These are phyloP conservation scores for Eutypa lata DNA, from an alignment of 2,329 filamentous ascomycete genomes.

Conservation along the genomic window DNA sequence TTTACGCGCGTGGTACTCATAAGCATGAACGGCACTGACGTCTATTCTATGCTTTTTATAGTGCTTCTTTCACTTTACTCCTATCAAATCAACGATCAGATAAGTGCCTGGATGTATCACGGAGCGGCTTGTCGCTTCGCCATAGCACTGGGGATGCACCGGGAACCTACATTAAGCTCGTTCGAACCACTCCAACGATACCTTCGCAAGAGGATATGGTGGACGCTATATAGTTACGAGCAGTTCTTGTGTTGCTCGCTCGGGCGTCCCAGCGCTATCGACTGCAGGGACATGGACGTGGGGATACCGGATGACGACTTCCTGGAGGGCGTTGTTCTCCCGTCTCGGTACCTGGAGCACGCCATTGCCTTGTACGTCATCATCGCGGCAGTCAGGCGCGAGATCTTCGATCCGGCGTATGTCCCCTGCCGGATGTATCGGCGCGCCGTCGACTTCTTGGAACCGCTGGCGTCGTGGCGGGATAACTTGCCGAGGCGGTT, in stretches of 20 bases:
- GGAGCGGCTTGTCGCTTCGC: constrained; percentile 39
- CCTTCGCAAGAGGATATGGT: constrained; percentile 28
- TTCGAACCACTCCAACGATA: constrained; percentile 29
- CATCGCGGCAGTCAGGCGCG: constrained; percentile 23
- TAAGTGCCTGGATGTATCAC: constrained; percentile 36
- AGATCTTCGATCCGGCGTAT: constrained; percentile 22
- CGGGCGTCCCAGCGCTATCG: constrained; percentile 28
- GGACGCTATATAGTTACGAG: constrained; percentile 30
- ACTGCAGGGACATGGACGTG: constrained; percentile 26
- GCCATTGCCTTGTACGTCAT: constrained; percentile 20
- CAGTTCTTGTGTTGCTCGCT: constrained; percentile 29
- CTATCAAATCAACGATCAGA: constrained; percentile 38
- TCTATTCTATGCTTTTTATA: background rate
- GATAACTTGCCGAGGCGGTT: constrained; percentile 15
- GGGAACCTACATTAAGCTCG: constrained; percentile 34
- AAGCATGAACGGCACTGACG: no score
- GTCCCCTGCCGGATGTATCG: constrained; percentile 11
- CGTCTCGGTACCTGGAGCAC: constrained; percentile 16
- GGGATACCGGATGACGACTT: constrained; percentile 20
- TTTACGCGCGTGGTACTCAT: no score
- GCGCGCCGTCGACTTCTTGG: constrained; percentile 17
- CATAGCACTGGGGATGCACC: constrained; percentile 41
- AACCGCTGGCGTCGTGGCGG: constrained; percentile 14
- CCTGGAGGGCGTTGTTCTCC: constrained; percentile 21
- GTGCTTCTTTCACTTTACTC: constrained; percentile 38